A percentile compares a stretch with the other conserved stretches of the same genome.
Evolutionary conservation across 768 basidiomycete species (phyloP).

Genomic region (Tylopilus felleus): DNA sequence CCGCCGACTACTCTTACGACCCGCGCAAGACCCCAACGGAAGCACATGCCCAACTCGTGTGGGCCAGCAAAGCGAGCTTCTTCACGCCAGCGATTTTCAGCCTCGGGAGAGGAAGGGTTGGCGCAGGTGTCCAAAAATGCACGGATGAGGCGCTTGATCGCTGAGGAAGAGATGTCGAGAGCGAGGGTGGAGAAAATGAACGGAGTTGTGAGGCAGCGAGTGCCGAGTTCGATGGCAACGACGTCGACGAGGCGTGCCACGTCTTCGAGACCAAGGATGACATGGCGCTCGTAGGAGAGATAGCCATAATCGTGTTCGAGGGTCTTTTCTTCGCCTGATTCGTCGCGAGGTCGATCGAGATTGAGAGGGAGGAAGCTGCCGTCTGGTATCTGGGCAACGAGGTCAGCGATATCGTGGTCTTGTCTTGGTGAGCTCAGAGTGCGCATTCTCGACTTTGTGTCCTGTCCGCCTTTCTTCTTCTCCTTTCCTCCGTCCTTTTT

Average conservation of each 20-base stretch:
- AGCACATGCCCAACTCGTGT: constrained; percentile 85
- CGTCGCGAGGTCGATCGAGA: constrained; percentile 45
- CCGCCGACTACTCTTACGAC: constrained; percentile 69
- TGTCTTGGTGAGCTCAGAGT: constrained; percentile 40
- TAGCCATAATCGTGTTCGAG: constrained; percentile 63
- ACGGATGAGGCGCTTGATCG: constrained; percentile 74
- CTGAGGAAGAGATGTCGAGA: constrained; percentile 75
- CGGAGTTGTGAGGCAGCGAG: constrained; percentile 79
- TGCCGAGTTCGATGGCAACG: constrained; percentile 64
- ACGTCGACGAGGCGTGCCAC: constrained; percentile 69
- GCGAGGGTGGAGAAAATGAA: constrained; percentile 89
- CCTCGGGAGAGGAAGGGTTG: constrained; percentile 33
- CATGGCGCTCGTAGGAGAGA: constrained; percentile 67
- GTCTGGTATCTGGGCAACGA: constrained; percentile 42
- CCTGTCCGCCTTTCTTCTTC: constrained; percentile 40
- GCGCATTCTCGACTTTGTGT: constrained; percentile 36
- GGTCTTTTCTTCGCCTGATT: constrained; percentile 37
- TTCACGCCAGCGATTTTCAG: constrained; percentile 63
- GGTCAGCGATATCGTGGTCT: constrained; percentile 32
- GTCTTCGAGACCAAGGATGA: constrained; percentile 73
- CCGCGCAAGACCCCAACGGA: constrained; percentile 89
- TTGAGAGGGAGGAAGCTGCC: constrained; percentile 52
- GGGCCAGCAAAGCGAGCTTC: constrained; percentile 83
- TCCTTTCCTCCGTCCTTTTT: constrained; percentile 51
- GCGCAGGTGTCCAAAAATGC: constrained; percentile 69